Evolutionary conservation across 805 yeast genomes (phyloP).

Genomic region (Komagataella mondaviorum): DNA sequence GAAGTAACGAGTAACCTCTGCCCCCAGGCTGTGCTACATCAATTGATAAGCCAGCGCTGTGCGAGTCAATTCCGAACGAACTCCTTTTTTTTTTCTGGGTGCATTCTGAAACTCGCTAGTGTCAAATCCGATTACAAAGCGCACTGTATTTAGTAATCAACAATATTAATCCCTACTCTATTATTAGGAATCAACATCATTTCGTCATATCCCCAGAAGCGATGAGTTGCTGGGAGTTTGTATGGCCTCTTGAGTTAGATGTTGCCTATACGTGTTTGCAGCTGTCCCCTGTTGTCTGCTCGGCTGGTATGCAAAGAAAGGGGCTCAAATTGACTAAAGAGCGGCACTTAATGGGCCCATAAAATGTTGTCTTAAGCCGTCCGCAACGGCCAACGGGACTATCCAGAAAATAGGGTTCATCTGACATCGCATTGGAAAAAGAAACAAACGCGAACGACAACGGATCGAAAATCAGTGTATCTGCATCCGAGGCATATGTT

Average conservation of each 20-base stretch:
- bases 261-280: not conserved
- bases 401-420: not conserved
- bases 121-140: not conserved
- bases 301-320: not conserved
- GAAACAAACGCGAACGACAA: too few species aligned
- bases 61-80: not conserved
- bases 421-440: too few species aligned
- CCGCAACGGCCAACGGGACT: not conserved
- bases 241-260: too few species aligned
- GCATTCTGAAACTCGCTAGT: not conserved
- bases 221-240: not conserved
- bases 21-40: too few species aligned
- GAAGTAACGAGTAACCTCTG: not conserved
- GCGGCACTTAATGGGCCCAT: not conserved
- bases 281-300: not conserved
- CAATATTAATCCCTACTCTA: too few species aligned
- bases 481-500: not conserved
- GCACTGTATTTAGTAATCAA: not conserved
- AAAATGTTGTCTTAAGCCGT: not conserved
- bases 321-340: not conserved
- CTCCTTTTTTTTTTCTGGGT: not conserved
- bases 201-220: not conserved
- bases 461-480: too few species aligned
- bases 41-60: not conserved
- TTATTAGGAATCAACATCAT: not conserved